These are phyloP conservation scores for Cardamine resedifolia DNA, from an alignment of 345 rosid genomes.

Conservation along the genomic window DNA sequence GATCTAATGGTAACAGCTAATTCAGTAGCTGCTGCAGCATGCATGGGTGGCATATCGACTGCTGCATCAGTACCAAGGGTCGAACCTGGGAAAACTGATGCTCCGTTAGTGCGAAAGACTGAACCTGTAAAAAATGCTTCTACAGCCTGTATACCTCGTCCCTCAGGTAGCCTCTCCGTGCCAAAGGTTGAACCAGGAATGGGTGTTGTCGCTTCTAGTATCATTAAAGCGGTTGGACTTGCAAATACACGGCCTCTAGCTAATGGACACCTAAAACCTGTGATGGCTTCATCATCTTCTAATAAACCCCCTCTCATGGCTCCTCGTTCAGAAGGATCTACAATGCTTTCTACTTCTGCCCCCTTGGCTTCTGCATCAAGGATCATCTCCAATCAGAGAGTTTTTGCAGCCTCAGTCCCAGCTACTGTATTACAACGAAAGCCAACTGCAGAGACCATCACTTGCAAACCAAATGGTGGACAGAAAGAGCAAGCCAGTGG, in stretches of 20 bases:
- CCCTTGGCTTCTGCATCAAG: constrained; percentile 29
- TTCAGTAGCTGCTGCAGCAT: constrained; percentile 76
- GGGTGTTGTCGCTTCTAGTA: constrained; percentile 11
- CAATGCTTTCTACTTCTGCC: constrained; percentile 36
- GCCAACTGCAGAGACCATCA: constrained; percentile 33
- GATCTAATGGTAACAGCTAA: constrained; percentile 66
- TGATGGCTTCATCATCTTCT: constrained; percentile 37
- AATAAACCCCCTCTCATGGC: constrained; percentile 26
- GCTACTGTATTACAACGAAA: constrained; percentile 33
- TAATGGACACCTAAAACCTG: constrained; percentile 26
- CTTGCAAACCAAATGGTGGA: constrained; percentile 29
- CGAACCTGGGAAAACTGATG: constrained; percentile 57
- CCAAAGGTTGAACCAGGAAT: constrained; percentile 36
- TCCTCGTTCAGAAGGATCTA: constrained; percentile 38
- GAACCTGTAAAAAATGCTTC: constrained; percentile 21
- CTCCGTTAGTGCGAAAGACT: constrained; percentile 40
- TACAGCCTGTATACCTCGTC: neutral
- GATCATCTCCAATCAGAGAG: constrained; percentile 35
- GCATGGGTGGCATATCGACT: constrained; percentile 53
- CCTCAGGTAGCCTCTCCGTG: constrained; percentile 14
- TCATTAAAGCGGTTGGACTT: constrained; percentile 32
- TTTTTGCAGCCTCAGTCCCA: constrained; percentile 29
- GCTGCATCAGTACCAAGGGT: constrained; percentile 59
- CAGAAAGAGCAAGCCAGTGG: constrained; percentile 35
- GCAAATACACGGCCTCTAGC: constrained; percentile 39